phyloP scores from a whole-genome alignment of 208 protist species.

The Vickermania ingenoplastis region DNA sequence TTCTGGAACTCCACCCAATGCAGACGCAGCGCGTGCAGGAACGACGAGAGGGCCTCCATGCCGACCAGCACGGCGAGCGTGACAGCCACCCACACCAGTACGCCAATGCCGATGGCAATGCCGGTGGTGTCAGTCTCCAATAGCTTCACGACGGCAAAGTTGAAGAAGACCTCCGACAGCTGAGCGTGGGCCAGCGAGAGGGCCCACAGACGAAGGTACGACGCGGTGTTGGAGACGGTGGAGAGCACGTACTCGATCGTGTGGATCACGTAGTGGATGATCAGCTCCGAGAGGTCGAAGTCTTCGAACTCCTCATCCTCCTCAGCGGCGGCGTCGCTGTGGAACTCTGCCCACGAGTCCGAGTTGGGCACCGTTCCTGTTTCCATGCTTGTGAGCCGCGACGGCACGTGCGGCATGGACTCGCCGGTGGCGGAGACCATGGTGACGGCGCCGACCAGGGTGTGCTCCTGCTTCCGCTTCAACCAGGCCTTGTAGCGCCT shows the following conservation, averaged over 20 bases:
- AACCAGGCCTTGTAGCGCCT: constrained; percentile 6
- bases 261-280: constrained; percentile 98
- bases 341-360: not conserved
- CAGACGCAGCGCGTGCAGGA: constrained; percentile 98
- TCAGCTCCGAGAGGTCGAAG: constrained; percentile 92
- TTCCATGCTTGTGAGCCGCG: not conserved
- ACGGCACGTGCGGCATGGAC: not conserved
- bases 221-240: constrained; percentile 99
- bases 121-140: constrained; percentile 30
- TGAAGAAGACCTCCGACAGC: constrained; percentile 90
- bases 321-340: constrained; percentile 12
- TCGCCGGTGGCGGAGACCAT: not conserved
- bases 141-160: constrained; percentile 49
- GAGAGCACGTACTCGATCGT: constrained; percentile 99
- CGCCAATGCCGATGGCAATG: constrained; percentile 78
- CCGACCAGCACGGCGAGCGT: constrained; percentile 95
- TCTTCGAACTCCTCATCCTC: constrained; percentile 18
- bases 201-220: constrained; percentile 99
- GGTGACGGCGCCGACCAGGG: not conserved
- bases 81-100: constrained; percentile 85
- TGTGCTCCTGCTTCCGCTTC: not conserved
- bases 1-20: constrained; percentile 97
- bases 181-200: constrained; percentile 99
- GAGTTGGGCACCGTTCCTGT: not conserved
- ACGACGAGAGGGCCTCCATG: constrained; percentile 99